Evolutionary conservation across 2,329 filamentous ascomycete species (phyloP), one percentile per base, ranked within the genome.

Genomic region (Microsporum canis): DNA sequence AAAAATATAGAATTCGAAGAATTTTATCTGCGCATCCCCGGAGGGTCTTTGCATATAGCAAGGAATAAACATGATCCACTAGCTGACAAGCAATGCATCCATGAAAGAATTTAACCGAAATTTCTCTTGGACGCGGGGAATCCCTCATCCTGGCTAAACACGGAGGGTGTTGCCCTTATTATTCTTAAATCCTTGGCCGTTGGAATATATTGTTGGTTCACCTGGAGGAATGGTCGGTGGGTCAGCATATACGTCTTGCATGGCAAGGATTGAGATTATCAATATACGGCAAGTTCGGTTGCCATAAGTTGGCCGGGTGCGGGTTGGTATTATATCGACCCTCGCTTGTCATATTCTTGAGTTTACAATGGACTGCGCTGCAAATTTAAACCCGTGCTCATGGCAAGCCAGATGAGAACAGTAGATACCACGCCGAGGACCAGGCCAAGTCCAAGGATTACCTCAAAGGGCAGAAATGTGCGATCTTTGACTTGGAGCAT

Each of bases 401-500:
- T n/a, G 33, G 31, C 51, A 29, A 55, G 29, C 51, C 51, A 34
- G 14, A 55, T 34, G n/a, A 55, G 23, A 36, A 57, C 27, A 17
- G 34, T n/a, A 14, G 39, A 57, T 31, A 57, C 5, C n/a, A 57
- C 12, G 23, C 55, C 36, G 23, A 57, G 23, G 10, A 43, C 31
- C 34, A 57, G 55, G 36, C 55, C 55, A 57, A 71, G 64, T 3
- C 69, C 70, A 5, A 69, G 39, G 39, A 74, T 31, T 47, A 72
- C 68, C 2, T 73, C 69, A 63, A 72, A 70, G 63, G 71, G 66
- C 29, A 71, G 61, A 65, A 78, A 78, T 17, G 68, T 63, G 39
- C 71, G 69, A 60, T 74, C 69, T 39, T 72, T 66, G 6, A 59
- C 64, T 8, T 65, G 64, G 36, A 76, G 68, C 74, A 87, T 83